Evolutionary conservation across 2,329 filamentous ascomycete genomes (phyloP).

Genomic region (Colletotrichum paranaense): DNA sequence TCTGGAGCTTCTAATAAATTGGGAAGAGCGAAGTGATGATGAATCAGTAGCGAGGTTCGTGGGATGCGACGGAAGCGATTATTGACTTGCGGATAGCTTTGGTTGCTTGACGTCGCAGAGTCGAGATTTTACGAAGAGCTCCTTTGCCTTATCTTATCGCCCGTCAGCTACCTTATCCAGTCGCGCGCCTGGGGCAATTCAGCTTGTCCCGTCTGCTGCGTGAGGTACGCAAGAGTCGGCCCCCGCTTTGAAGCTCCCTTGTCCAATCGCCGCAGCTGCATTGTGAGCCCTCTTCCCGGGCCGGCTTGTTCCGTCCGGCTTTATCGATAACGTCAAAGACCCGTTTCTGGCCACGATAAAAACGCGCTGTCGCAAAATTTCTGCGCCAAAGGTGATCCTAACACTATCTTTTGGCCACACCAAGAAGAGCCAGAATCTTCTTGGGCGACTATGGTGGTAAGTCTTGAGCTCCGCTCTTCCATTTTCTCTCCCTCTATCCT

Average conservation of each 20-base stretch:
- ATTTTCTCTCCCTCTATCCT: not conserved
- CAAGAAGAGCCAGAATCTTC: constrained; percentile 32
- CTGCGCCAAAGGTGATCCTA: fast-evolving
- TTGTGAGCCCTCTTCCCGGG: not conserved
- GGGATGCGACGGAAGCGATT: constrained; percentile 9
- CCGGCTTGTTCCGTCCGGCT: constrained; percentile 9
- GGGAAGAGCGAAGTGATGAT: not conserved
- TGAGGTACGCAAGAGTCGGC: not conserved
- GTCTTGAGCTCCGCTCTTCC: not conserved
- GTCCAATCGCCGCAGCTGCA: constrained; percentile 3
- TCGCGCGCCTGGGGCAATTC: not conserved
- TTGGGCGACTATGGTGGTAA: constrained; percentile 35
- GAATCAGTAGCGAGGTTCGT: not conserved
- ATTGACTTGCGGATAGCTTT: constrained; percentile 20
- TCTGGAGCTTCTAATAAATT: not conserved
- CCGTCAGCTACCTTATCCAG: not conserved
- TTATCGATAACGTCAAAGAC: constrained; percentile 31
- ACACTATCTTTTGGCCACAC: not conserved
- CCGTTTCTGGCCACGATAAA: constrained; percentile 7
- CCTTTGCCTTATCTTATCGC: constrained; percentile 34
- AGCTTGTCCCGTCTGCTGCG: not conserved
- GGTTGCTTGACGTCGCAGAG: constrained; percentile 25
- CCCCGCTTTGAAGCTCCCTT: not conserved
- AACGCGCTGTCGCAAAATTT: constrained; percentile 16
- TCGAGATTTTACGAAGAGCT: constrained; percentile 36